Evolutionary conservation across 305 asterid species (phyloP).

Genomic region (Solanum hybrid): DNA sequence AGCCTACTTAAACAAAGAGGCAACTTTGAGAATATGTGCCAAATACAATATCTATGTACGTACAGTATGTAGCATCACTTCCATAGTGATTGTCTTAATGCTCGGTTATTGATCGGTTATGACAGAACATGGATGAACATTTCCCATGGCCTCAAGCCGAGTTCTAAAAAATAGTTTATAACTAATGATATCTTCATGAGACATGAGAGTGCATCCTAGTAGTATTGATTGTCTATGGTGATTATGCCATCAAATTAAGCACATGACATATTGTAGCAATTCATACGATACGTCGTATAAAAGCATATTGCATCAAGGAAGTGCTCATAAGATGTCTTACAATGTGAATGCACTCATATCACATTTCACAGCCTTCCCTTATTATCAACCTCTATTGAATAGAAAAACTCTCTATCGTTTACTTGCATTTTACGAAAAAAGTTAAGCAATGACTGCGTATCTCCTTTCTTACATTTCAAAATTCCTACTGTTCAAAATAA

Average conservation of each 20-base stretch:
- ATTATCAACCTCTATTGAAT: background rate
- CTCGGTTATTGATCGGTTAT: background rate
- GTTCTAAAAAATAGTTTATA: background rate
- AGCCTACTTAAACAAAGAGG: background rate
- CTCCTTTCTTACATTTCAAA: background rate
- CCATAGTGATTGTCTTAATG: background rate
- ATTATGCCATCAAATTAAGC: background rate
- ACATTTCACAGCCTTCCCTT: background rate
- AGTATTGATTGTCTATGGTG: background rate
- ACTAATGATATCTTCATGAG: background rate
- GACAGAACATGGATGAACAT: background rate
- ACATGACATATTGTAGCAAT: background rate
- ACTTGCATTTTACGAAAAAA: background rate
- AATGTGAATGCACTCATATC: background rate
- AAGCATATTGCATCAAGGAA: background rate
- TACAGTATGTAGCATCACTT: background rate
- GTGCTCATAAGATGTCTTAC: background rate
- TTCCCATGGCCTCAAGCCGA: background rate
- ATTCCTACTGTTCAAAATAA: background rate
- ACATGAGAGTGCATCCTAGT: background rate
- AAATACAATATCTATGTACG: background rate
- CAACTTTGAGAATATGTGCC: background rate
- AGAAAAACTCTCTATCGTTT: background rate
- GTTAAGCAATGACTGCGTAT: background rate
- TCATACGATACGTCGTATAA: background rate